phyloP scores from a whole-genome alignment of 202 grass and related monocot genomes.

The Eragrostis tef region DNA sequence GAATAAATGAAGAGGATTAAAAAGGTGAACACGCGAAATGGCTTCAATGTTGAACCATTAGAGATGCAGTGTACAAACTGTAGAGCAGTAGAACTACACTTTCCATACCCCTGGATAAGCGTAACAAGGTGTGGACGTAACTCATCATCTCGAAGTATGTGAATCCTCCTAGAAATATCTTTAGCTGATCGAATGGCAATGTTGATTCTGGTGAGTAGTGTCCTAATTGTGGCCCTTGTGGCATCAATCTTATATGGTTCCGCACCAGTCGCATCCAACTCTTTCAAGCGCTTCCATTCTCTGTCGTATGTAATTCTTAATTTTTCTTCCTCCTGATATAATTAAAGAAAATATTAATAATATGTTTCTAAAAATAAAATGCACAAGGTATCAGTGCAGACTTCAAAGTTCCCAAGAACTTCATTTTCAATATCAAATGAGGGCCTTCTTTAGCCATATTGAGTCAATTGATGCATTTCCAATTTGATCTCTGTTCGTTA shows the following conservation, averaged over 20 bases:
- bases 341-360: conserved; percentile 22
- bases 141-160: conserved; percentile 77
- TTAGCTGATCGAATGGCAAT: conserved; percentile 68
- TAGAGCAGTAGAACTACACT: not conserved
- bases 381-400: not conserved
- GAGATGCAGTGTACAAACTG: conserved; percentile 9
- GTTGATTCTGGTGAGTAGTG: conserved; percentile 68
- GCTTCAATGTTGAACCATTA: conserved; percentile 11
- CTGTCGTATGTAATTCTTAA: conserved; percentile 78
- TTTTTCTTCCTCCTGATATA: conserved; percentile 80
- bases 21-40: not conserved
- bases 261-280: conserved; percentile 69
- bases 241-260: conserved; percentile 69
- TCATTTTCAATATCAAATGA: not conserved
- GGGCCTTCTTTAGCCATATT: not conserved
- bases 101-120: conserved; percentile 84
- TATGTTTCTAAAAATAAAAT: not conserved
- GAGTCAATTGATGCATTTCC: not conserved
- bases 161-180: conserved; percentile 76
- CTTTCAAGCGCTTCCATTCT: conserved; percentile 82
- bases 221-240: conserved; percentile 55
- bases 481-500: not conserved
- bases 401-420: not conserved
- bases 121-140: conserved; percentile 62
- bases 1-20: not conserved